Conservation (phyloP, 2,329 filamentous ascomycete species). For the Aspergillus hortae region DNA sequence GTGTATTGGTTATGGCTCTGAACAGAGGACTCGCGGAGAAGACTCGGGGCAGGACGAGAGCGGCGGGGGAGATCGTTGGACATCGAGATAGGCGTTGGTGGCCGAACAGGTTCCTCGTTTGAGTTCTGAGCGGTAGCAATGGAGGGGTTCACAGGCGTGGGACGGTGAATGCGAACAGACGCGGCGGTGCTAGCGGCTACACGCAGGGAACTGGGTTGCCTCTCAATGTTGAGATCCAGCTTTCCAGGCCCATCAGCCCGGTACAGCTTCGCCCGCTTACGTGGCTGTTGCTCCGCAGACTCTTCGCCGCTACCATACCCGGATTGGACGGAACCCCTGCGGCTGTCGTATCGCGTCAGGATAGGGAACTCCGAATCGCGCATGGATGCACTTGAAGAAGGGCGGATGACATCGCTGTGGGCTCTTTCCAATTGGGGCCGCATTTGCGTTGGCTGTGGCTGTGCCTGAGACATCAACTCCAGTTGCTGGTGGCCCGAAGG, state of each 20-base stretch:
- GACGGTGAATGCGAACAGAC: constrained; percentile 79
- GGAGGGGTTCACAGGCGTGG: constrained; percentile 51
- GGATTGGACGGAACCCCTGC: constrained; percentile 40
- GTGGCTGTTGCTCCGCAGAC: constrained; percentile 55
- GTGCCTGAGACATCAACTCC: constrained; percentile 9
- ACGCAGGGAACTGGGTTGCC: constrained; percentile 72
- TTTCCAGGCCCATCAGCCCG: constrained; percentile 69
- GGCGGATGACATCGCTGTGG: constrained; percentile 51
- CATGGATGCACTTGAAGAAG: constrained; percentile 59
- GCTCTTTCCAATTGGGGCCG: constrained; percentile 19
- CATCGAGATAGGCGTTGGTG: constrained; percentile 44
- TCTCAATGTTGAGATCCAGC: constrained; percentile 63
- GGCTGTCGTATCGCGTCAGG: constrained; percentile 20
- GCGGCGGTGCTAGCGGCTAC: constrained; percentile 89
- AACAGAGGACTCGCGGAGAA: constrained; percentile 62
- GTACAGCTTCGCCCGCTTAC: constrained; percentile 77
- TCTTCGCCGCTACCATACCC: constrained; percentile 75
- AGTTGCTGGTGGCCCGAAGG: constrained; percentile 26
- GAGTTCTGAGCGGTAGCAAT: constrained; percentile 28
- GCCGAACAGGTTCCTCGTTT: constrained; percentile 44
- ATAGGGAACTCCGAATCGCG: constrained; percentile 32
- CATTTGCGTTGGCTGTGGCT: constrained; percentile 12
- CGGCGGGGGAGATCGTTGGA: constrained; percentile 28
- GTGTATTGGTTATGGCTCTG: constrained; percentile 38
- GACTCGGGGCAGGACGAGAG: constrained; percentile 41